Percentiles rank a stretch among this genome's conserved stretches.
phyloP scores from a whole-genome alignment of 371 early-diverging fungal species.

The Chytridium lagenaria region DNA sequence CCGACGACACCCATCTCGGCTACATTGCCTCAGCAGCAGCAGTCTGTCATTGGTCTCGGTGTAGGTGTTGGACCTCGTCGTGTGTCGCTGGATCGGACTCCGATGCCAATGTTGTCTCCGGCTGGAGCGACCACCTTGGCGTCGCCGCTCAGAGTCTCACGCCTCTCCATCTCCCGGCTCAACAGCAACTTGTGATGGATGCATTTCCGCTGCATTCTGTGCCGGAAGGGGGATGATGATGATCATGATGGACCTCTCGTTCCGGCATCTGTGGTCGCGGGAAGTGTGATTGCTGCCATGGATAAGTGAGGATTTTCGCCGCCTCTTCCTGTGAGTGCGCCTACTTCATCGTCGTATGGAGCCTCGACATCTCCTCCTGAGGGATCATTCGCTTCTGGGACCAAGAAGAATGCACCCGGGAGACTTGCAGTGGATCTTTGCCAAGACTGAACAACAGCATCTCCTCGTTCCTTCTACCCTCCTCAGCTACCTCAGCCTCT shows the following conservation, averaged over 20 bases:
- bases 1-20: neutral
- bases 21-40: neutral
- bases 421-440: neutral
- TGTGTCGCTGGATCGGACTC: neutral
- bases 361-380: neutral
- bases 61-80: neutral
- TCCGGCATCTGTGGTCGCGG: neutral
- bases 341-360: neutral
- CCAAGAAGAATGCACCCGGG: neutral
- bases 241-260: slow-evolving; percentile 1
- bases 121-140: neutral
- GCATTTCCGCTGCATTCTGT: neutral
- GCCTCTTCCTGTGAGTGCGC: neutral
- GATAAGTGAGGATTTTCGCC: neutral
- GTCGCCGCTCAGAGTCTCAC: no score
- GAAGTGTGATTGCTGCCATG: neutral
- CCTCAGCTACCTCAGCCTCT: neutral
- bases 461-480: neutral
- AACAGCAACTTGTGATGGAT: neutral
- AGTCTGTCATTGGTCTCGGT: neutral
- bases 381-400: neutral
- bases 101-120: neutral
- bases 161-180: neutral
- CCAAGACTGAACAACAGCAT: slow-evolving; percentile 3
- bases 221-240: neutral